A percentile compares a stretch with the other conserved stretches of the same genome.
These are phyloP conservation scores for Murraya koenigii DNA, from an alignment of 345 rosid species.

Conservation along the genomic window DNA sequence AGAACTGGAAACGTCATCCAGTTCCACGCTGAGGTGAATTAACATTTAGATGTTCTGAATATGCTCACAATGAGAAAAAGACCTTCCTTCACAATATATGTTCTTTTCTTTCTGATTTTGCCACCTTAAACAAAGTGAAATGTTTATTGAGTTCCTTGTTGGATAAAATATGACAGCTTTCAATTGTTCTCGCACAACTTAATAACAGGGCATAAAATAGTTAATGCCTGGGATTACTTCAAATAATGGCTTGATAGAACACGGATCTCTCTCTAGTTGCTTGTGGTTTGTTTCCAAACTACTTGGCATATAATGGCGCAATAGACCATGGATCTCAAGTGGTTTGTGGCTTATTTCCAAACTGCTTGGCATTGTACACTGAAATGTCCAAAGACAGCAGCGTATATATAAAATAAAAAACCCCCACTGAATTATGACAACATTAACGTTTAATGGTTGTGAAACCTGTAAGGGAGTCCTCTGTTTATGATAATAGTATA, in stretches of 20 bases:
- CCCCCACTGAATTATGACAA: neutral
- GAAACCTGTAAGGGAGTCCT: neutral
- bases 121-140: neutral
- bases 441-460: neutral
- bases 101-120: neutral
- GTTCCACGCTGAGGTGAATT: neutral
- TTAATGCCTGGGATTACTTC: neutral
- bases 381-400: neutral
- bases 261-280: neutral
- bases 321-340: neutral
- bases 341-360: neutral
- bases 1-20: neutral
- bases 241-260: neutral
- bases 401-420: neutral
- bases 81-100: neutral
- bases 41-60: neutral
- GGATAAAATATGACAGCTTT: too few species aligned
- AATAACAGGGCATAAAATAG: neutral
- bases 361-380: neutral
- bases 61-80: neutral
- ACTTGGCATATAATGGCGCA: neutral
- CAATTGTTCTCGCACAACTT: neutral
- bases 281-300: too few species aligned
- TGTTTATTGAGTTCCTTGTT: neutral
- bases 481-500: neutral